Base-by-base conservation (phyloP, 352 stramenopile genomes). In the Globisporangium emineosum region DNA sequence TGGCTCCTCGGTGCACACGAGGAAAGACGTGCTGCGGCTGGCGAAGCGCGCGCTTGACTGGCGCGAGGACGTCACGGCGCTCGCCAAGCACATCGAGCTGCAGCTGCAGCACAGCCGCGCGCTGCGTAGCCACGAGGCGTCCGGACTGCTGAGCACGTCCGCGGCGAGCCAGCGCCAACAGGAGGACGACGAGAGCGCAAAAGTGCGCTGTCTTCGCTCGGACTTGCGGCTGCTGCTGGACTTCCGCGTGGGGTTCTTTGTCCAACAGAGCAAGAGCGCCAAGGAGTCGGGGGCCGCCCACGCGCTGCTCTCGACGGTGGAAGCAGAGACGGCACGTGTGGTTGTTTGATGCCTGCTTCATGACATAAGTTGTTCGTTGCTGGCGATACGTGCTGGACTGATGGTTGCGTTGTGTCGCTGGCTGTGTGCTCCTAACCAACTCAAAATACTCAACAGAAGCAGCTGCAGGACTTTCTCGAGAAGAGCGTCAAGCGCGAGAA, bases 61-160 rank as follows among this genome's bases (percentile, higher is more conserved):
- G 86, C 83, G 80, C 1, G 82, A 86, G 9, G 82, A 93, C 50
- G 83, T 91, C 49, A 79, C 75, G 23, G 79, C 77, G 37, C 62
- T 94, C 27, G 73, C 82, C 12, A 91, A 88, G 60, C 78, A 91
- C 57, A 93, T 93, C 35, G 81, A 89, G 8, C 32, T 83, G 4
- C 86, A 94, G 62, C 57, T 94, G 19, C 75, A 93, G 50, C 69
- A 87, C 55, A 91, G 83, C 64, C 82, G 85, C 5, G 72, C 77
- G 0, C 64, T 94, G 55, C 79, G 83, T 2, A 71, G 69, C 1
- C 77, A 84, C 23, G 81, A 91, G 47, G 75, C 81, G 10, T 69
- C 88, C 30, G 75, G 78, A 8, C 60, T 92, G 15, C 57, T 83
- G 43, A 81, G 70, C 55, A 77, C 68, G 25, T 73, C 72, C 3